Base-by-base conservation (phyloP, 805 yeast genomes). In the Nakazawaea ernobii region DNA sequence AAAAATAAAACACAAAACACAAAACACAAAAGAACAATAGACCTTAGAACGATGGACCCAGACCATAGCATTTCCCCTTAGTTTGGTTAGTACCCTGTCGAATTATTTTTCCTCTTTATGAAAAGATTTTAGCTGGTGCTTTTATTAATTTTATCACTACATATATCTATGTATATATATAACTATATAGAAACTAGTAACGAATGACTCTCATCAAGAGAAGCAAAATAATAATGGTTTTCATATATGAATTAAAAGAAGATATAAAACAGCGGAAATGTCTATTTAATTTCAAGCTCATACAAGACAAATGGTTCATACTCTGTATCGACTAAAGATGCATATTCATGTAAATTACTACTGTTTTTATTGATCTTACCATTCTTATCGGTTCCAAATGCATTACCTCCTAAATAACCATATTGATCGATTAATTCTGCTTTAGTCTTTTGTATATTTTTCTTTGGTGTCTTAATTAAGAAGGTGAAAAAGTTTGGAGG, bases 271-370 rank as follows among this genome's bases (percentile, higher is more conserved):
- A 20, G 24, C 24, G 5, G 5, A 20, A 20, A 20, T 32, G 40
- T 17, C 24, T 20, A 32, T 27, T 63, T 59, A 42, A 79, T 55
- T 49, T 68, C 74, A 38, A 80, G 66, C 43, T 76, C 77, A 65
- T 88, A 92, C 55, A 94, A 67, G 45, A 92, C 99, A 69, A 94
- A 94, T 45, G 98, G 98, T 68, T 92, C 96, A 65, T 92, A 92
- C 49, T 92, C 97, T 28, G 92, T 81, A 66, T 94, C 99, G 43
- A 90, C 97, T 58, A 94, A 70, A 1, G 95, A 80, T 9, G 97
- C 92, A 65, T 87, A 94, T 64, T 92, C 98, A 55, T 83, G 79
- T 58, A 92, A 74, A 40, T 79, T 81, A 11, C 58, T 48, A 32
- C 65, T 57, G 61, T 84, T 88, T 57, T 83, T 80, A 53, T 78